Conservation (phyloP, 2,329 filamentous ascomycete species). For the Hypoxylon sp. region DNA sequence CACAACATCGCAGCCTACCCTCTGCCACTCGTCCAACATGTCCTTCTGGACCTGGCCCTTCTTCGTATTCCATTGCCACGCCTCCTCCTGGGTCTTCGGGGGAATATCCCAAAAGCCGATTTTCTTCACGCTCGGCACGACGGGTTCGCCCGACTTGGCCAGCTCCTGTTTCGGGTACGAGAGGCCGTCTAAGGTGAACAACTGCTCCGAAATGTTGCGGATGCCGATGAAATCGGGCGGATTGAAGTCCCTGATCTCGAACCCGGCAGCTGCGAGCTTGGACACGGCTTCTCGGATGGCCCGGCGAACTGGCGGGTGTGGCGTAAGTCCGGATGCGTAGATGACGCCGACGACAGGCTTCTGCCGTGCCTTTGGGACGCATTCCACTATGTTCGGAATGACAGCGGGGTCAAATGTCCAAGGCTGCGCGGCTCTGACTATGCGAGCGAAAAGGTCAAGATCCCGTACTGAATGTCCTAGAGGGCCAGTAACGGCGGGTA, state of each 20-base stretch:
- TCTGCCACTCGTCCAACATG: conserved; percentile 56
- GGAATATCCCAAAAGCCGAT: conserved; percentile 55
- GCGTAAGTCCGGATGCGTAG: conserved; percentile 50
- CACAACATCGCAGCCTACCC: conserved; percentile 53
- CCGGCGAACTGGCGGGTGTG: conserved; percentile 52
- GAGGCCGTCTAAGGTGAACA: conserved; percentile 56
- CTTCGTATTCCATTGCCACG: conserved; percentile 55
- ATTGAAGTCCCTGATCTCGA: conserved; percentile 52
- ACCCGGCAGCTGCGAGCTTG: conserved; percentile 50
- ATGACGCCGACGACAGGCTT: conserved; percentile 54
- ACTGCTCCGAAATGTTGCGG: conserved; percentile 52
- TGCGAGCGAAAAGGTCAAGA: conserved; percentile 45
- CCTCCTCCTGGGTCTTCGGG: conserved; percentile 54
- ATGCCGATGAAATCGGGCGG: conserved; percentile 54
- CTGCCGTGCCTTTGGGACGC: conserved; percentile 25
- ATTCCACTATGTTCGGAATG: conserved; percentile 46
- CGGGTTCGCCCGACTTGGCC: conserved; percentile 53
- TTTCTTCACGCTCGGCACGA: conserved; percentile 53
- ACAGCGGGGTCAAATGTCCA: conserved; percentile 49
- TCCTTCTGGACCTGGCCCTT: conserved; percentile 53
- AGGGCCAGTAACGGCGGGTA: conserved; percentile 51
- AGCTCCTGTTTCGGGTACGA: conserved; percentile 55
- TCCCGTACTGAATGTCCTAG: conserved; percentile 51
- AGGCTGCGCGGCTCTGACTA: conserved; percentile 47
- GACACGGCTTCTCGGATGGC: conserved; percentile 50